Conservation (phyloP, 2,329 filamentous ascomycete genomes). For the Diaporthe vexans region DNA sequence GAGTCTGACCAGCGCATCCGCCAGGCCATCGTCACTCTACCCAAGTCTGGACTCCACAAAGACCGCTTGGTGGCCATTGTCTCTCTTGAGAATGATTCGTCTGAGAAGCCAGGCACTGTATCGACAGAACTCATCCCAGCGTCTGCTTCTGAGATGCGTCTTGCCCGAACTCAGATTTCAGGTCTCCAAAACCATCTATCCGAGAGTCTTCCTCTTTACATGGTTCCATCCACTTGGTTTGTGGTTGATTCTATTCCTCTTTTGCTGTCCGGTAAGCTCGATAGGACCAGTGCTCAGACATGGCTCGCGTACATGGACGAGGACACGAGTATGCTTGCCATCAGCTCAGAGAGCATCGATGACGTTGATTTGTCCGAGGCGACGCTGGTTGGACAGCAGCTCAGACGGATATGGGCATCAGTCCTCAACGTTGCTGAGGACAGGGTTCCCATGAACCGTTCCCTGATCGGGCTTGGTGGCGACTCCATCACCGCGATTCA, state of each 20-base stretch:
- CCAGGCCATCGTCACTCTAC: neutral
- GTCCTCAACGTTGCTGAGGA: slow-evolving; percentile 38
- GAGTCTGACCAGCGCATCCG: slow-evolving; percentile 44
- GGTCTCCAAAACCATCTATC: neutral
- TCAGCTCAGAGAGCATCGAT: slow-evolving; percentile 53
- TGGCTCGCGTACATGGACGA: neutral
- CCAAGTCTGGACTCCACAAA: neutral
- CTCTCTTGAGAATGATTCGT: neutral
- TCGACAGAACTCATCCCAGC: neutral
- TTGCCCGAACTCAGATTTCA: neutral
- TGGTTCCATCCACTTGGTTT: slow-evolving; percentile 45
- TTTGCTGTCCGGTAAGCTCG: slow-evolving; percentile 48
- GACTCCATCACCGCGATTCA: slow-evolving; percentile 12
- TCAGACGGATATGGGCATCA: slow-evolving; percentile 52
- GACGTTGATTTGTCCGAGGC: neutral
- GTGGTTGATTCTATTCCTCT: slow-evolving; percentile 44
- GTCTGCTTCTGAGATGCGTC: slow-evolving; percentile 44
- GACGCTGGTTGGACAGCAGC: slow-evolving; percentile 51
- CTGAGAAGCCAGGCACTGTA: neutral
- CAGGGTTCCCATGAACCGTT: slow-evolving; percentile 54
- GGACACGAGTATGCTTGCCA: neutral
- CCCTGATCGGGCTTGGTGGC: slow-evolving; percentile 58
- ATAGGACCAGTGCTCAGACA: neutral
- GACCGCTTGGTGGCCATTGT: slow-evolving; percentile 5
- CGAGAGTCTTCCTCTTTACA: slow-evolving; percentile 13